A percentile compares a stretch with the other conserved stretches of the same genome.
These are phyloP conservation scores for Nannizzia gypsea DNA, from an alignment of 2,329 filamentous ascomycete genomes.

Conservation along the genomic window DNA sequence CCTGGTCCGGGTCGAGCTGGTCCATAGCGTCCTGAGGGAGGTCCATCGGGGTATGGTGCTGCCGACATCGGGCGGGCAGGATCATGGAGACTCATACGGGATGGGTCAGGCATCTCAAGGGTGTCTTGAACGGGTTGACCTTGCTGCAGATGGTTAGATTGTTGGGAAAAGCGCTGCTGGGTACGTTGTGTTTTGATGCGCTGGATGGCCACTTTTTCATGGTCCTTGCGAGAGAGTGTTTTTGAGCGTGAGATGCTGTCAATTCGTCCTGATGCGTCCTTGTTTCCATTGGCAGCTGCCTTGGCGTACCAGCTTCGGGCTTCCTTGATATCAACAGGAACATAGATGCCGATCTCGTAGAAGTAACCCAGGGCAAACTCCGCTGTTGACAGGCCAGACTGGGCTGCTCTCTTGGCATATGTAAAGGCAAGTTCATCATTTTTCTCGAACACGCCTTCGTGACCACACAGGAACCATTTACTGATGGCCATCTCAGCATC, in stretches of 20 bases:
- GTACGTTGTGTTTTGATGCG: conserved; percentile 75
- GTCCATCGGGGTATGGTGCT: conserved; percentile 34
- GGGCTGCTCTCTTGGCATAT: conserved; percentile 78
- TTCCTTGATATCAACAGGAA: conserved; percentile 68
- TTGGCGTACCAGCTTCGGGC: conserved; percentile 83
- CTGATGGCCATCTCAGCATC: conserved; percentile 94
- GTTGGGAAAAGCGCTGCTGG: conserved; percentile 14
- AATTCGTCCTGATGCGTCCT: conserved; percentile 69
- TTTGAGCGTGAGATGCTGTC: conserved; percentile 74
- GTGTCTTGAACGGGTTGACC: conserved; percentile 34
- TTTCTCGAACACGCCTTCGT: conserved; percentile 84
- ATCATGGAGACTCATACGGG: conserved; percentile 30
- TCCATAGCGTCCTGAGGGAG: conserved; percentile 20
- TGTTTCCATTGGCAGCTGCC: conserved; percentile 81
- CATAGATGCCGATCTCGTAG: conserved; percentile 88
- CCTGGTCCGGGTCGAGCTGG: conserved; percentile 18
- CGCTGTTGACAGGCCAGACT: conserved; percentile 69
- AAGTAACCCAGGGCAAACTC: conserved; percentile 98
- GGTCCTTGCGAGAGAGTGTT: conserved; percentile 77
- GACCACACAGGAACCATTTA: conserved; percentile 96
- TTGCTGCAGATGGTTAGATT: conserved; percentile 16
- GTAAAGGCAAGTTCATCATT: conserved; percentile 88
- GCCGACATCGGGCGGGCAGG: conserved; percentile 21
- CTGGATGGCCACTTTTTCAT: conserved; percentile 80
- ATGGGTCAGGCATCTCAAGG: conserved; percentile 40